Evolutionary conservation across 2,329 filamentous ascomycete genomes (phyloP).

Genomic region (Paracamarosporium sp.): DNA sequence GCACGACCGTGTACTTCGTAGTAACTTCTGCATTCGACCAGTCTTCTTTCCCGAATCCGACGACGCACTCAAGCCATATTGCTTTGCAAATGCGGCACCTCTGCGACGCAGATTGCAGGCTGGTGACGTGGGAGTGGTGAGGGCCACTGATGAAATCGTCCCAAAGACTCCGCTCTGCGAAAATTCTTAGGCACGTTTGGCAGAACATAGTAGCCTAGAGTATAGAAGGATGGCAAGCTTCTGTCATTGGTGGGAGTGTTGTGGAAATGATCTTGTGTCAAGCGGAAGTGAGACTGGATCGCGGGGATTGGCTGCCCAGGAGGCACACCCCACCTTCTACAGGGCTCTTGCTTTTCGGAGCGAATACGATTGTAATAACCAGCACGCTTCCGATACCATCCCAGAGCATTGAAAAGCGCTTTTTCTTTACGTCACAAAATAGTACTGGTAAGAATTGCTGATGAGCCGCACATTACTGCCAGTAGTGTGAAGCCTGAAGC

Average conservation of each 20-base stretch:
- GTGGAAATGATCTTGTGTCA: neutral
- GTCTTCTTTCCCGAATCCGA: conserved; percentile 10
- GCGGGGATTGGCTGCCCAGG: neutral
- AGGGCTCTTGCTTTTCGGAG: too few species aligned
- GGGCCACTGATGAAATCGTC: neutral
- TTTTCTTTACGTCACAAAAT: too few species aligned
- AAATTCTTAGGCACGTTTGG: neutral
- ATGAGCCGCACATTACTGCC: too few species aligned
- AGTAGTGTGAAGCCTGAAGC: too few species aligned
- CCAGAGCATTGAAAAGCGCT: too few species aligned
- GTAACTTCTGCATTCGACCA: neutral
- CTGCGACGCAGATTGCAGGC: neutral
- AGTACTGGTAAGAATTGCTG: too few species aligned
- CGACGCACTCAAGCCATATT: conserved; percentile 12
- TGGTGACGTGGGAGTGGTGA: neutral
- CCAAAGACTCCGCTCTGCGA: neutral
- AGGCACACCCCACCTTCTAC: neutral
- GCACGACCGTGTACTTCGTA: neutral
- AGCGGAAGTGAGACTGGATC: neutral
- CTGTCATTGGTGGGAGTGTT: neutral
- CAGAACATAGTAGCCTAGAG: neutral
- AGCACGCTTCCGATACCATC: too few species aligned
- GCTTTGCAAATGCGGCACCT: conserved; percentile 9
- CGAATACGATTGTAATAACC: too few species aligned
- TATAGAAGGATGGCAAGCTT: neutral